Evolutionary conservation across 139 green algal species (phyloP).

Genomic region (Tetraselmis striata): DNA sequence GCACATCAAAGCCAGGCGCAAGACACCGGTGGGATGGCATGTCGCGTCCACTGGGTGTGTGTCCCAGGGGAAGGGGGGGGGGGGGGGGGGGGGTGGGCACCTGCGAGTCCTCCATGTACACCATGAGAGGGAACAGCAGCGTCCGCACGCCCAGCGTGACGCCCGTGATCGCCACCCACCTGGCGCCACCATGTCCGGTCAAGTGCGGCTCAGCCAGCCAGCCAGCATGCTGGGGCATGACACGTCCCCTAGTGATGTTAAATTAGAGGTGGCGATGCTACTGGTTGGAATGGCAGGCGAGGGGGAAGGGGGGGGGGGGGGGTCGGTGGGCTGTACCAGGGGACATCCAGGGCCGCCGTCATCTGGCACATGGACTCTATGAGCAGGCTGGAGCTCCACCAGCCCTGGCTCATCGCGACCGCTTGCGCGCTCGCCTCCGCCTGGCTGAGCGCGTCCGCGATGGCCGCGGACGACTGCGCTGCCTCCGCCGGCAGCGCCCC

Average conservation of each 20-base stretch:
- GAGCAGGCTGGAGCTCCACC: not conserved
- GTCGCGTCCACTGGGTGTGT: too few species aligned
- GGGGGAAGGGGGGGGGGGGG: too few species aligned
- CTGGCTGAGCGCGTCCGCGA: not conserved
- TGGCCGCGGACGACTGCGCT: not conserved
- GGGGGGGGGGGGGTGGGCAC: not conserved
- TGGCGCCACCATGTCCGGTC: not conserved
- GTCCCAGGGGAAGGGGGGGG: too few species aligned
- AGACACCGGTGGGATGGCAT: too few species aligned
- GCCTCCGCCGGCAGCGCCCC: too few species aligned
- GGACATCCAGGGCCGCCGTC: not conserved
- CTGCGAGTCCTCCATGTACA: not conserved
- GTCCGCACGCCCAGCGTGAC: not conserved
- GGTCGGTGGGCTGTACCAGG: not conserved
- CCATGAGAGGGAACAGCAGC: not conserved
- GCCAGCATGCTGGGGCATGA: too few species aligned
- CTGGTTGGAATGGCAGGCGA: not conserved
- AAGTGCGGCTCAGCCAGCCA: too few species aligned
- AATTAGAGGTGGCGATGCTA: too few species aligned
- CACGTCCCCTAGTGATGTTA: too few species aligned
- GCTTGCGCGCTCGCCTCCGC: not conserved
- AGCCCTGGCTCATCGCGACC: not conserved
- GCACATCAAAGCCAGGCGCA: too few species aligned
- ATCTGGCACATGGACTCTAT: not conserved
- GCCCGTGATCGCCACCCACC: not conserved